phyloP scores from a whole-genome alignment of 306 rosid genomes.

The Inga leiocalycina region DNA sequence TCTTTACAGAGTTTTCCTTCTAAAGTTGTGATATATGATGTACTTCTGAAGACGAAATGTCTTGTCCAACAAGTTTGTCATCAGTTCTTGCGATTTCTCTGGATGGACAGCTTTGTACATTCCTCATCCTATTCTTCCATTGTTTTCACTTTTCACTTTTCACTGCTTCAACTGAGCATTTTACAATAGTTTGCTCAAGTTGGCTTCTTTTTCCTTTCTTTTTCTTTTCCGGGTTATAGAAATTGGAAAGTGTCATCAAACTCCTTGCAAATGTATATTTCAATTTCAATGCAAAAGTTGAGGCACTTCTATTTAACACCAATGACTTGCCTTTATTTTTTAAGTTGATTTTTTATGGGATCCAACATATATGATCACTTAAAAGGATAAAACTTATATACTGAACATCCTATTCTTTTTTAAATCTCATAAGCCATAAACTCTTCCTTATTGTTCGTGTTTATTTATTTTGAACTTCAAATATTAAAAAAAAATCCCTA shows the following conservation, averaged over 20 bases:
- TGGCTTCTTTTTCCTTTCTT: slow-evolving; percentile 23
- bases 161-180: slow-evolving; percentile 39
- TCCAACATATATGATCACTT: slow-evolving; percentile 14
- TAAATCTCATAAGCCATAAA: not conserved
- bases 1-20: slow-evolving; percentile 42
- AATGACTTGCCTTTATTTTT: slow-evolving; percentile 33
- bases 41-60: slow-evolving; percentile 38
- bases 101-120: slow-evolving; percentile 42
- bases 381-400: not conserved
- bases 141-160: slow-evolving; percentile 40
- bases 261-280: slow-evolving; percentile 31
- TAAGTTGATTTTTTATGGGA: slow-evolving; percentile 36
- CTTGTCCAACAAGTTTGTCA: slow-evolving; percentile 36
- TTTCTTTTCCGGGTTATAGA: slow-evolving; percentile 21
- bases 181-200: slow-evolving; percentile 35
- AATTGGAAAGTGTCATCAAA: slow-evolving; percentile 34
- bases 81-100: slow-evolving; percentile 36
- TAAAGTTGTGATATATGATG: slow-evolving; percentile 23
- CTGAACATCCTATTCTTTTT: not conserved
- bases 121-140: slow-evolving; percentile 42
- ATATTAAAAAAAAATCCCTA: not conserved
- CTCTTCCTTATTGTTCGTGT: not conserved
- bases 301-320: slow-evolving; percentile 28
- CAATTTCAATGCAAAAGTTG: slow-evolving; percentile 41
- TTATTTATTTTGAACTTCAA: not conserved